Conservation (phyloP, 176 grass and related monocot genomes). For the Poa pratensis region DNA sequence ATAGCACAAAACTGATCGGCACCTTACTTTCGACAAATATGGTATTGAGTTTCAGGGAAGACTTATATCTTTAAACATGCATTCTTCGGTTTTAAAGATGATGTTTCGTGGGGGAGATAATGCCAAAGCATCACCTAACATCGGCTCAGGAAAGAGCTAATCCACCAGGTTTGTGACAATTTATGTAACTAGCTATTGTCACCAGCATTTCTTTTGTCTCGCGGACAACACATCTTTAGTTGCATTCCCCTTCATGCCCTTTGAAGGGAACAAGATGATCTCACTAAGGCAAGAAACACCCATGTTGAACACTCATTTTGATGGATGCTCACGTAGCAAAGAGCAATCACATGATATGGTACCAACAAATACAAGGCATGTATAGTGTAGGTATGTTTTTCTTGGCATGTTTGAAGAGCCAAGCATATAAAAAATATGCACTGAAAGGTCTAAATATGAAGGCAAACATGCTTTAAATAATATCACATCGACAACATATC, state of each 20-base stretch:
- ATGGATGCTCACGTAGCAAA: constrained; percentile 52
- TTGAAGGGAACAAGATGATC: constrained; percentile 63
- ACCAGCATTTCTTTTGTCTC: constrained; percentile 24
- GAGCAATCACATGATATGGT: constrained; percentile 42
- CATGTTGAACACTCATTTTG: constrained; percentile 48
- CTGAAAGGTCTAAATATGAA: background rate
- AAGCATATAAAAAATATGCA: constrained; percentile 15
- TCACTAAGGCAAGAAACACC: constrained; percentile 55
- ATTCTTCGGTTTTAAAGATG: constrained; percentile 53
- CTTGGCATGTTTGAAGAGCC: background rate
- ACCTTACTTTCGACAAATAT: constrained; percentile 12
- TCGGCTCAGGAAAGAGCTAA: constrained; percentile 47
- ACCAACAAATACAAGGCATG: constrained; percentile 54
- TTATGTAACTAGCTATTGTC: constrained; percentile 1
- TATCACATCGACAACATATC: constrained; percentile 17
- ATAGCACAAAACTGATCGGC: background rate
- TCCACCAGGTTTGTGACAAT: constrained; percentile 55
- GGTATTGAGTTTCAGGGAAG: background rate
- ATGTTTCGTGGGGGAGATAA: constrained; percentile 60
- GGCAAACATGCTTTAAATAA: constrained; percentile 8
- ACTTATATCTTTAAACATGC: background rate
- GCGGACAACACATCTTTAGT: background rate
- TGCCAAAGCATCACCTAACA: constrained; percentile 61
- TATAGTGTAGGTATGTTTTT: constrained; percentile 50
- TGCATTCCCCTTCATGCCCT: constrained; percentile 20